Evolutionary conservation across 352 stramenopile genomes (phyloP), one percentile per base, ranked within the genome.

Genomic region (Phytophthora pseudosyringae): DNA sequence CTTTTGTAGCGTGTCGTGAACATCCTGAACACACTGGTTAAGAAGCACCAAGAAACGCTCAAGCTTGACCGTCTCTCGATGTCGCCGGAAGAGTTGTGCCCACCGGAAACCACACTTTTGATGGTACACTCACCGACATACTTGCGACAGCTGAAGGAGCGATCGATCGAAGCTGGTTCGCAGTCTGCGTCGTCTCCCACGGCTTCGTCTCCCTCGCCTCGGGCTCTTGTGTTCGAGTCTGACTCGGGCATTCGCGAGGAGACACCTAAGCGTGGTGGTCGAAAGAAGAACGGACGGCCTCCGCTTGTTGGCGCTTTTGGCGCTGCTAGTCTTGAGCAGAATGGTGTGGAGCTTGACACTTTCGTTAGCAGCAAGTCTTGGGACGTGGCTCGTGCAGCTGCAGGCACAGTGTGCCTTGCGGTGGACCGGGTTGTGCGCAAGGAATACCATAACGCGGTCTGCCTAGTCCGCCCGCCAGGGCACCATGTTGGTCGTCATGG

Each of bases 401-500:
- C 86, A 3, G 88, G 88, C 4, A 93, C 85, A 0, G 87, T 94
- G 11, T 95, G 86, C 48, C 71, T 92, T 29, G 88, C 82, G 8
- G 84, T 96, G 18, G 88, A 95, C 47, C 83, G 83, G 1, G 87
- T 96, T 35, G 73, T 95, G 28, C 79, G 76, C 15, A 89, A 90
- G 54, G 81, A 95, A 44, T 91, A 80, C 43, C 85, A 83, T 43
- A 93, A 92, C 39, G 93, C 84, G 0, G 79, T 97, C 32, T 96
- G 91, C 29, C 60, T 98, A 10, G 87, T 98, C 28, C 83, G 95
- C 29, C 95, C 95, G 29, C 95, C 95, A 9, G 95, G 96, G 11
- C 96, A 99, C 69, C 95, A 99, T 71, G 95, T 93, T 31, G 88
- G 88, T 1, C 81, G 84, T 25, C 80, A 94, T 58, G 88, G 88